phyloP scores from a whole-genome alignment of 768 basidiomycete species.

The Leccinum rimulosum region DNA sequence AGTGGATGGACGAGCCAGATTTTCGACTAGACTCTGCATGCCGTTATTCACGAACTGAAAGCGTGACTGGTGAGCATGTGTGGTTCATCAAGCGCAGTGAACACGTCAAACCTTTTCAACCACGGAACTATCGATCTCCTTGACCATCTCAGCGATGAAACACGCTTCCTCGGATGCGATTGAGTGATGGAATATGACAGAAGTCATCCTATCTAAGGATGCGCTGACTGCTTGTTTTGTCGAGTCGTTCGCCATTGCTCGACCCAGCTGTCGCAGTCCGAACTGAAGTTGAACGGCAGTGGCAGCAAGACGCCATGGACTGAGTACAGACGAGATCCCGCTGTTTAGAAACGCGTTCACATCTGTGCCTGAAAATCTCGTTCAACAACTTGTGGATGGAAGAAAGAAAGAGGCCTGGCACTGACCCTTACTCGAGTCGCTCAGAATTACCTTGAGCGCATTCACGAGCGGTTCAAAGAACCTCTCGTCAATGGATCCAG shows the following conservation, averaged over 20 bases:
- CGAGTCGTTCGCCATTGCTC: slow-evolving; percentile 58
- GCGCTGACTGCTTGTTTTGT: slow-evolving; percentile 51
- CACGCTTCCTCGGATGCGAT: slow-evolving; percentile 79
- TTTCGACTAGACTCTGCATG: slow-evolving; percentile 58
- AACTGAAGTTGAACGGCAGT: slow-evolving; percentile 80
- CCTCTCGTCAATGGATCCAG: slow-evolving; percentile 45
- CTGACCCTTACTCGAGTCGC: slow-evolving; percentile 60
- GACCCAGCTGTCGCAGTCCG: slow-evolving; percentile 69
- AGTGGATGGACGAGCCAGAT: slow-evolving; percentile 39
- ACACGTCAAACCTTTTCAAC: slow-evolving; percentile 55
- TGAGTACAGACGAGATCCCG: slow-evolving; percentile 64
- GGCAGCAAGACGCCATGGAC: slow-evolving; percentile 81
- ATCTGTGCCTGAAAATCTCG: slow-evolving; percentile 33
- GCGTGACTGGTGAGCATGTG: neutral
- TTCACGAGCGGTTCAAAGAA: slow-evolving; percentile 62
- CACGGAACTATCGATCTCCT: slow-evolving; percentile 62
- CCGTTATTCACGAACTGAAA: slow-evolving; percentile 74
- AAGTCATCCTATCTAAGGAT: slow-evolving; percentile 63
- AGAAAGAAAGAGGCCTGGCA: neutral
- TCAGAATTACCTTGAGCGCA: slow-evolving; percentile 64
- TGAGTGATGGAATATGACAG: slow-evolving; percentile 66
- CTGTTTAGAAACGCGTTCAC: slow-evolving; percentile 52
- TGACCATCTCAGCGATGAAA: slow-evolving; percentile 80
- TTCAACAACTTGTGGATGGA: neutral
- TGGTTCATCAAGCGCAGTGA: neutral